A percentile compares a stretch with the other conserved stretches of the same genome.
phyloP scores from a whole-genome alignment of 1,284 basidiomycete species.

The Phaffia rhodozyma region DNA sequence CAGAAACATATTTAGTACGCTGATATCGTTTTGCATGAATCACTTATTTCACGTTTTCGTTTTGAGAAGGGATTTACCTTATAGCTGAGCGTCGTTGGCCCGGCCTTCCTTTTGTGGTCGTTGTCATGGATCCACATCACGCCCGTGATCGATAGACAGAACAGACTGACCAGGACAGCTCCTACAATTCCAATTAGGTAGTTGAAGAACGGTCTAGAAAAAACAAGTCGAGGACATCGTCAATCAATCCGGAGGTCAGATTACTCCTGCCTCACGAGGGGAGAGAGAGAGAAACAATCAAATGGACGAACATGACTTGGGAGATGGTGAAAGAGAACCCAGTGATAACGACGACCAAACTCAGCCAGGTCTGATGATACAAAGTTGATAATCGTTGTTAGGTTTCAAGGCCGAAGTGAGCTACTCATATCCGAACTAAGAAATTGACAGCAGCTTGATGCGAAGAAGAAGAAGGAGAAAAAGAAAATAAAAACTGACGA shows the following conservation, averaged over 20 bases:
- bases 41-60: no score
- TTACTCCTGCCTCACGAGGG: no score
- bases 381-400: no score
- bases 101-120: slow-evolving; percentile 15
- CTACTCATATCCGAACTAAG: no score
- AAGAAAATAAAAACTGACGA: slow-evolving; percentile 21
- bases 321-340: slow-evolving; percentile 46
- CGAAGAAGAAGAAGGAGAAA: no score
- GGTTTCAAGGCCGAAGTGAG: no score
- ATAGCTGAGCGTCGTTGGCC: slow-evolving; percentile 12
- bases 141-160: slow-evolving; percentile 9
- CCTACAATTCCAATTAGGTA: slow-evolving; percentile 21
- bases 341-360: slow-evolving; percentile 39
- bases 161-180: slow-evolving; percentile 9
- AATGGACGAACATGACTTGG: slow-evolving; percentile 31
- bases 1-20: no score
- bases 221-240: no score
- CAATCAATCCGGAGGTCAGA: no score
- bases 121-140: slow-evolving; percentile 26
- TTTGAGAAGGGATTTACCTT: neutral
- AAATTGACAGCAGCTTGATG: no score
- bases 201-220: slow-evolving; percentile 20
- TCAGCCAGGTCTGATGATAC: slow-evolving; percentile 38
- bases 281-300: neutral
- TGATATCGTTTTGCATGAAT: no score